These are phyloP conservation scores for Misopates orontium DNA, from an alignment of 257 asterid genomes.

Conservation along the genomic window DNA sequence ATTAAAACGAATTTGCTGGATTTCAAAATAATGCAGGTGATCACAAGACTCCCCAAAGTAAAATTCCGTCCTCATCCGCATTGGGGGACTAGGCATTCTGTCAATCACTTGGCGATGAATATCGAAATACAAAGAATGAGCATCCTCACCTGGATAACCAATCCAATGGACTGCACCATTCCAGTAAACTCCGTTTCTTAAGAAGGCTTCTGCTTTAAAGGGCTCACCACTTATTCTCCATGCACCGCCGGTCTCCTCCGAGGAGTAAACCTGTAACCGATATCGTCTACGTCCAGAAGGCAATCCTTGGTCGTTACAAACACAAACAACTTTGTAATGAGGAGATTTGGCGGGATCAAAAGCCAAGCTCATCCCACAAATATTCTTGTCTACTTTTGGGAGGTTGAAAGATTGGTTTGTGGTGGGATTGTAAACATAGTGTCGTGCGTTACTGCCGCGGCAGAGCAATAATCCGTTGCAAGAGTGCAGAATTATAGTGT, in stretches of 20 bases:
- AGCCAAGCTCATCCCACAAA: not conserved
- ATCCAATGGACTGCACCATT: not conserved
- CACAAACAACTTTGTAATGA: not conserved
- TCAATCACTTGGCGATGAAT: not conserved
- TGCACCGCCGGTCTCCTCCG: not conserved
- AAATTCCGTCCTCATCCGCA: not conserved
- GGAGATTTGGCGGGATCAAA: not conserved
- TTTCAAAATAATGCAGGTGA: not conserved
- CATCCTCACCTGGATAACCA: too few relatives aligned
- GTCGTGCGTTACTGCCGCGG: too few relatives aligned
- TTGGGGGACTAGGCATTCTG: not conserved
- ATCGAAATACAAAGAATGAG: not conserved
- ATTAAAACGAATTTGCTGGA: too few relatives aligned
- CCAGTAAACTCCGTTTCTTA: not conserved
- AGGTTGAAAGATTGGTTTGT: not conserved
- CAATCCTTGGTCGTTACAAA: not conserved
- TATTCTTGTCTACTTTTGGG: not conserved
- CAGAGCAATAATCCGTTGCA: not conserved
- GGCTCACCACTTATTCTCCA: not conserved
- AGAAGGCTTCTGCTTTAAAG: not conserved
- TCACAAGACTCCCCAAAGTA: slow-evolving; percentile 8
- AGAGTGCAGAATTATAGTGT: not conserved
- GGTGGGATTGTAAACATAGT: slow-evolving; percentile 1
- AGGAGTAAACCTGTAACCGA: slow-evolving; percentile 2
- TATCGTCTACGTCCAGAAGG: too few relatives aligned